Conservation (phyloP, 2,329 filamentous ascomycete species). For the Fusarium camptoceras region DNA sequence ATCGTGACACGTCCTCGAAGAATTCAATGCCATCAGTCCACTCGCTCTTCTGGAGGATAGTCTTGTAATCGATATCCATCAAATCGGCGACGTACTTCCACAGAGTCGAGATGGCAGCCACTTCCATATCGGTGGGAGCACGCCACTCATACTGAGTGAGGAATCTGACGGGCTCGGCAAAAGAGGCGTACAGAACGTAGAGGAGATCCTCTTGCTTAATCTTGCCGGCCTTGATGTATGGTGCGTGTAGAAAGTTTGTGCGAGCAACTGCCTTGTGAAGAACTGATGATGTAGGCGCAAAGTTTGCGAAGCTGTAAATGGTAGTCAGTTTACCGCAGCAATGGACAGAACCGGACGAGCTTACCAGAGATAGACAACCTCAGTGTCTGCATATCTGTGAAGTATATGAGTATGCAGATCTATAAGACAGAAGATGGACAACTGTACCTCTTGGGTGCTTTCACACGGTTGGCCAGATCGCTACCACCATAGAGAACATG, state of each 20-base stretch:
- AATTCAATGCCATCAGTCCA: constrained; percentile 67
- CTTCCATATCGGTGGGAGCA: constrained; percentile 72
- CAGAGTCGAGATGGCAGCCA: constrained; percentile 73
- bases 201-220: constrained; percentile 55
- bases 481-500: constrained; percentile 53
- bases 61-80: constrained; percentile 70
- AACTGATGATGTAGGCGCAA: constrained; percentile 45
- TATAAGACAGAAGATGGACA: background rate
- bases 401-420: background rate
- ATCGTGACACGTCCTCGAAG: constrained; percentile 59
- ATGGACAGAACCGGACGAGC: background rate
- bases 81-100: constrained; percentile 79
- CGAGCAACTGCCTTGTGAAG: constrained; percentile 54
- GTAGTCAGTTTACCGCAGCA: background rate
- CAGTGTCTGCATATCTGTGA: constrained; percentile 56
- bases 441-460: constrained; percentile 53
- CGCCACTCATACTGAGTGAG: constrained; percentile 78
- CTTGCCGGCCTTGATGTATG: constrained; percentile 52
- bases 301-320: constrained; percentile 47
- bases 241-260: constrained; percentile 56
- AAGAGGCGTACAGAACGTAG: constrained; percentile 66
- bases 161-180: constrained; percentile 73
- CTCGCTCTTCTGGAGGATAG: constrained; percentile 50
- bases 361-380: constrained; percentile 53
- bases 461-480: constrained; percentile 49